Evolutionary conservation across 768 basidiomycete genomes (phyloP), one percentile per base, ranked within the genome.

Genomic region (Russula lepida): DNA sequence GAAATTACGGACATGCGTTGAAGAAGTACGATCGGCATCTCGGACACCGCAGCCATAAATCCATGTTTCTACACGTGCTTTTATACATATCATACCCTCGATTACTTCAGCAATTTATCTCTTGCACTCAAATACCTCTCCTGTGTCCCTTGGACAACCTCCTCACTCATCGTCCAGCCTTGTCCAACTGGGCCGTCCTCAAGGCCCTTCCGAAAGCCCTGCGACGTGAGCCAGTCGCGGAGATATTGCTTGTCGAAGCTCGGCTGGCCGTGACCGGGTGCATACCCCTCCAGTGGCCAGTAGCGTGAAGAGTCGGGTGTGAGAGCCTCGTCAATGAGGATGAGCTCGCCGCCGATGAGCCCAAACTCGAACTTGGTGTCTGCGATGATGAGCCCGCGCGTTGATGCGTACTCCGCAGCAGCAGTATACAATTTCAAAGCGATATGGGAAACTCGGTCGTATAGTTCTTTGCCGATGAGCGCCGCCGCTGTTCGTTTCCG

Each of bases 301-400:
- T 98, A 99, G 33, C 95, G 83, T 19, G 93, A 97, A 13, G 94
- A 98, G 72, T 99, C 97, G 21, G 95, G 95, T 0, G 97, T 98
- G 56, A 99, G 81, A n/a, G 90, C 82, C 71, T 99, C 97, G 73
- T 99, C 97, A 66, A 98, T 86, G 51, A 98, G 81, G 64, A 95
- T 89, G 25, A 98, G 77, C 27, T 82, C 77, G 37, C 56, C 54
- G 17, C 73, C 77, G 51, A 93, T 69, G 47, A 98, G 81, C 6
- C 97, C 97, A 69, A 99, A 99, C 75, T 98, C 97, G 73, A 98
- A 98, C 72, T 99, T 99, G 43, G 95, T 98, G 73, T 99, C 95
- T 25, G 94, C 97, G 47, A 99, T 85, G 68, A 98, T 97, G 59
- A 98, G 78, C 19, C 92, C 95, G 5, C 84, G 81, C 6, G 81